A percentile compares a stretch with the other conserved stretches of the same genome.
phyloP scores from a whole-genome alignment of 805 yeast genomes.

The Kluyveromyces nonfermentans region DNA sequence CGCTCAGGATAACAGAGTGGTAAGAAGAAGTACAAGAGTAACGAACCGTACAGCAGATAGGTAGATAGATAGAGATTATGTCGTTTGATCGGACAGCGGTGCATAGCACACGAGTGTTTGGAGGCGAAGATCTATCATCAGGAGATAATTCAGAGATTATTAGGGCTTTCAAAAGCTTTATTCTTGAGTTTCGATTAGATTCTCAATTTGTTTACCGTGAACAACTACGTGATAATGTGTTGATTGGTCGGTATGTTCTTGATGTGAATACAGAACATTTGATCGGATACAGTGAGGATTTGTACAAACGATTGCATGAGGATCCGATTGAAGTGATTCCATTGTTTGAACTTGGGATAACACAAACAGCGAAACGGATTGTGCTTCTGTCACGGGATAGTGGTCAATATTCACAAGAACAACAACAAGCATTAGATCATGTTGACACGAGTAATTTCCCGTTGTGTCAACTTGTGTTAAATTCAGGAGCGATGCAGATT shows the following conservation, averaged over 20 bases:
- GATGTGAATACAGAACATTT: constrained; percentile 76
- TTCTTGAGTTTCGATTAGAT: constrained; percentile 77
- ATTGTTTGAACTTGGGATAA: constrained; percentile 70
- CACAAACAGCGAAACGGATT: constrained; percentile 73
- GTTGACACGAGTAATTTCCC: constrained; percentile 45
- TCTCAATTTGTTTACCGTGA: constrained; percentile 82
- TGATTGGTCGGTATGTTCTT: constrained; percentile 63
- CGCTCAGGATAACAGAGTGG: not conserved
- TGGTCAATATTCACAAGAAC: not conserved
- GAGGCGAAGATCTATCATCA: constrained; percentile 67
- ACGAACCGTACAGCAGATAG: not conserved
- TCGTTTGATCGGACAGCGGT: constrained; percentile 67
- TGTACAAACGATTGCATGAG: constrained; percentile 74
- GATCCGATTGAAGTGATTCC: constrained; percentile 87
- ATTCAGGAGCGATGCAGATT: constrained; percentile 60
- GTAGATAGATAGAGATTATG: no score
- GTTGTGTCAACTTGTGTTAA: constrained; percentile 69
- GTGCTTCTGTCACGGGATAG: constrained; percentile 34
- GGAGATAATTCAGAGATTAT: constrained; percentile 58
- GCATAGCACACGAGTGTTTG: constrained; percentile 72
- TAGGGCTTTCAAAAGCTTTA: constrained; percentile 70
- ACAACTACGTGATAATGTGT: constrained; percentile 77
- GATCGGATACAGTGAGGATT: constrained; percentile 79
- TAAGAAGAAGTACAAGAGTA: not conserved
- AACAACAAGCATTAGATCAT: constrained; percentile 9